A percentile compares a stretch with the other conserved stretches of the same genome.
Evolutionary conservation across 1,139 yeast genomes (phyloP).

Genomic region (Candida frijolesensis): DNA sequence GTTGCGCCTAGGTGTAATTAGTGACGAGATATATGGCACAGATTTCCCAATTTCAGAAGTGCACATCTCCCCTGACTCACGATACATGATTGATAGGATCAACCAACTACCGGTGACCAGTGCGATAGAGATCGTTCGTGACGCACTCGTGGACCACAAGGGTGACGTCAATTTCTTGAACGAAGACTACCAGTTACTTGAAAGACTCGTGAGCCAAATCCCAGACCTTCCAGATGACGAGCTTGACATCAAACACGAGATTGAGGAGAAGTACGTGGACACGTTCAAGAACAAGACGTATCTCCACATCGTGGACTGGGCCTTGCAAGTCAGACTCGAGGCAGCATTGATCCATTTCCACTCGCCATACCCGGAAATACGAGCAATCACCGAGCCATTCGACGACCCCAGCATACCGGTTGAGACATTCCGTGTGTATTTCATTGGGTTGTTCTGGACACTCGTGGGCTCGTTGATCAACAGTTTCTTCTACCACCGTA

Average conservation of each 20-base stretch:
- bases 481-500: conserved; percentile 46
- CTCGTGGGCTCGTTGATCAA: conserved; percentile 44
- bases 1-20: conserved; percentile 32
- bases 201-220: conserved; percentile 28
- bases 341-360: conserved; percentile 46
- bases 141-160: conserved; percentile 39
- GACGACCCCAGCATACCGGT: conserved; percentile 42
- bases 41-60: conserved; percentile 17
- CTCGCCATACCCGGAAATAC: conserved; percentile 50
- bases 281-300: conserved; percentile 30
- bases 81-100: conserved; percentile 35
- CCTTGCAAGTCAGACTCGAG: conserved; percentile 38
- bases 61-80: conserved; percentile 22
- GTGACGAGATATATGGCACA: conserved; percentile 27
- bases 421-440: conserved; percentile 46
- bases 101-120: conserved; percentile 22
- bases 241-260: conserved; percentile 12
- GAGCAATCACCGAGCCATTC: conserved; percentile 48
- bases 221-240: conserved; percentile 21
- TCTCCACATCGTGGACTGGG: conserved; percentile 36
- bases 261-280: conserved; percentile 15
- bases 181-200: conserved; percentile 39
- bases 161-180: conserved; percentile 45
- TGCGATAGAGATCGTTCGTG: conserved; percentile 38
- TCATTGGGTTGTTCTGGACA: conserved; percentile 46